Conservation (phyloP, 148 eudicot genomes). For the Pouteria glomerata region DNA sequence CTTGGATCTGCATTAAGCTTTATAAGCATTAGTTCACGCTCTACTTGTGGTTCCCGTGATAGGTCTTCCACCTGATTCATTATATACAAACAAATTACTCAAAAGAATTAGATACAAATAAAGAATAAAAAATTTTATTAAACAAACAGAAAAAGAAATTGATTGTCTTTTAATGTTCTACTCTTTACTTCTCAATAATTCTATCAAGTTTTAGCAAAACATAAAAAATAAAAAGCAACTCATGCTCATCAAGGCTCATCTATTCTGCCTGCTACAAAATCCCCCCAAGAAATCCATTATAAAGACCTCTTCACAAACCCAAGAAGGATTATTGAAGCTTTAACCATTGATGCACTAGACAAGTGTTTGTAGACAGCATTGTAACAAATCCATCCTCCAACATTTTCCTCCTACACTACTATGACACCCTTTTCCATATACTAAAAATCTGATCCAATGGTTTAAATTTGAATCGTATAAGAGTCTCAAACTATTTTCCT, state of each 20-base stretch:
- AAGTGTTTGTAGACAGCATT: not conserved
- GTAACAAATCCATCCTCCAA: not conserved
- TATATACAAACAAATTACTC: not conserved
- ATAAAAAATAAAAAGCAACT: not conserved
- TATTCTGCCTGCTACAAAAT: not conserved
- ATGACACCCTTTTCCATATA: not conserved
- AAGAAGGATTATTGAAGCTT: too few species aligned
- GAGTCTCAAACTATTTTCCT: not conserved
- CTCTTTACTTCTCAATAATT: not conserved
- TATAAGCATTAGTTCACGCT: constrained; percentile 86
- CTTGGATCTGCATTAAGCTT: constrained; percentile 64
- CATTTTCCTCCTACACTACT: not conserved
- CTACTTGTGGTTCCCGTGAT: constrained; percentile 82
- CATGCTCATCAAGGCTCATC: not conserved
- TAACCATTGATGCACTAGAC: not conserved
- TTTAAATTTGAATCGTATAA: not conserved
- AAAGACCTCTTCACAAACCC: not conserved
- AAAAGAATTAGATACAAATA: not conserved
- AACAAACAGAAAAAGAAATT: not conserved
- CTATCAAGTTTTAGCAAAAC: not conserved
- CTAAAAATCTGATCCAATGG: not conserved
- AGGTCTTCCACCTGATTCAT: constrained; percentile 70
- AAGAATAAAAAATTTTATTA: not conserved
- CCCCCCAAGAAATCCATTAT: not conserved
- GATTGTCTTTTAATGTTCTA: not conserved